phyloP scores from a whole-genome alignment of 2,329 filamentous ascomycete genomes.

The Microdochium bolleyi region DNA sequence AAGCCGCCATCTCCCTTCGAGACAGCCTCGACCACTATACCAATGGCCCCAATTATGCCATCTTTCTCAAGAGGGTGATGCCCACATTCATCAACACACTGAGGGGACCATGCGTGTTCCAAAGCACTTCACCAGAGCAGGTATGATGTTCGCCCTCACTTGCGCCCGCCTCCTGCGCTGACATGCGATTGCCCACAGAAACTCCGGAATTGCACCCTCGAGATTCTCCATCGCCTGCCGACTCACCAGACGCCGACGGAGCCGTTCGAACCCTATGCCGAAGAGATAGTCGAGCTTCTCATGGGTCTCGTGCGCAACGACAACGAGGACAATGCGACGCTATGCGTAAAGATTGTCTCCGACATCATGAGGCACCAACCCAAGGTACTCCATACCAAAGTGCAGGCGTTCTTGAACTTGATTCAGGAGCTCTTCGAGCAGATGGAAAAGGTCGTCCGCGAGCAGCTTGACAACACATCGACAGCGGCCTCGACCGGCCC shows the following conservation, averaged over 20 bases:
- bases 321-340: constrained; percentile 97
- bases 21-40: constrained; percentile 90
- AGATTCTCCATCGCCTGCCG: constrained; percentile 83
- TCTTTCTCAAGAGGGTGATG: constrained; percentile 81
- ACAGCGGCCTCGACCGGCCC: constrained; percentile 44
- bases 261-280: constrained; percentile 79
- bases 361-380: constrained; percentile 91
- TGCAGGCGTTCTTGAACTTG: constrained; percentile 82
- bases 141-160: constrained; percentile 33
- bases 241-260: constrained; percentile 66
- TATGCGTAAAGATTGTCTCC: constrained; percentile 97
- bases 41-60: constrained; percentile 64
- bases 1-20: constrained; percentile 76
- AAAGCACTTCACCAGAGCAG: constrained; percentile 85
- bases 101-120: constrained; percentile 79
- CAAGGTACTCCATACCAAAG: constrained; percentile 68
- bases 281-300: constrained; percentile 81
- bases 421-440: constrained; percentile 95
- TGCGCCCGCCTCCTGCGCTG: constrained; percentile 7
- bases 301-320: constrained; percentile 84
- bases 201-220: constrained; percentile 86
- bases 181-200: constrained; percentile 42
- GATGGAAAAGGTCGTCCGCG: constrained; percentile 89
- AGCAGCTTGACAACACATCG: constrained; percentile 80
- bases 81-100: constrained; percentile 84